Base-by-base conservation (phyloP, 2,329 filamentous ascomycete species). In the Sordariomycetes sp. region DNA sequence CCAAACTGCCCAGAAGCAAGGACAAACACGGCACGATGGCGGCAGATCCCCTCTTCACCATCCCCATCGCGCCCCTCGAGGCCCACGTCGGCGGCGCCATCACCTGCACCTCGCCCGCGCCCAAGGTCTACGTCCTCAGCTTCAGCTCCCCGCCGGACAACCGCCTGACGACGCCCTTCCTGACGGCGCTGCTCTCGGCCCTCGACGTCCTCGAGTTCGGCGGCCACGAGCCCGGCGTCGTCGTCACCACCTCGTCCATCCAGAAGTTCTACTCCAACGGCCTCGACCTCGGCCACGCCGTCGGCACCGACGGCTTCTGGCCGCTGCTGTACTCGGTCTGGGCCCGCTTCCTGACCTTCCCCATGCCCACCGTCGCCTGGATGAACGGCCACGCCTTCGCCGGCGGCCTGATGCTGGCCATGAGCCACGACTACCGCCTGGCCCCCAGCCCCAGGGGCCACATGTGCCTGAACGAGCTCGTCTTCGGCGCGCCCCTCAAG, bases 201-300 rank as follows among this genome's bases (percentile, higher is more conserved):
- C 75, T 92, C 41, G 83, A 92, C 59, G 75, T 85, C 16, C 61
- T 92, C 48, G 80, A 87, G 55, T 71, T 77, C 39, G 68, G 68
- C 35, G 47, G 52, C 31, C 68, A 81, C 47, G 66, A 72, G 1
- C 70, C 72, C n/a, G 85, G 85, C 34, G 83, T 88, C 6, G 67
- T 92, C 11, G 64, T 88, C 38, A 90, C 84, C 5, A 90, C 84
- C 1, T 83, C 78, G 27, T 73, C 69, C 31, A 82, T 88, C 38
- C 54, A 64, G 33, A 92, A 92, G 51, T 90, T 90, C 66, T 92
- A 82, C 63, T 80, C 72, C 54, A 90, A 90, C 58, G 85, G 85
- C 0, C 69, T 92, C n/a, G 82, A 92, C 54, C 70, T 88, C 11
- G 67, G 75, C 25, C 72, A 83, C 50, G 80, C 77, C n/a, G 49